phyloP scores from a whole-genome alignment of 1,139 yeast species.

The Saccharomyces hybrid region DNA sequence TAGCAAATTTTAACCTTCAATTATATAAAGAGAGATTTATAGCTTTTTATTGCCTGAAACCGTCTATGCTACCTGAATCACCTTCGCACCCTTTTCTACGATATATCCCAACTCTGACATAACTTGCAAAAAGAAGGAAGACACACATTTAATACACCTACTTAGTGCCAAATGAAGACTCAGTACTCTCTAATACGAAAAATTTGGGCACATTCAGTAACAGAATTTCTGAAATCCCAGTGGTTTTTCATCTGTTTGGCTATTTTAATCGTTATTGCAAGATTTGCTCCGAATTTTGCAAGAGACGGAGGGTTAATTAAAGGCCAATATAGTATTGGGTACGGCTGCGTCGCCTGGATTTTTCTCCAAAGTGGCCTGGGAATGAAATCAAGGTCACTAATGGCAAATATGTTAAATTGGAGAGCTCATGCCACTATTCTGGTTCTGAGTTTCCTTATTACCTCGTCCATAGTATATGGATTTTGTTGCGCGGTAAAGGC shows the following conservation, averaged over 20 bases:
- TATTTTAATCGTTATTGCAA: conserved; percentile 63
- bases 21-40: background rate
- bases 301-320: conserved; percentile 70
- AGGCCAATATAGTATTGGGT: conserved; percentile 69
- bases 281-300: conserved; percentile 74
- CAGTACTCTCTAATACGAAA: background rate
- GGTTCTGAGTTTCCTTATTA: conserved; percentile 60
- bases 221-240: conserved; percentile 27
- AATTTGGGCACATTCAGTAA: conserved; percentile 21
- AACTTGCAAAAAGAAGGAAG: background rate
- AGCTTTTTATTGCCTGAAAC: background rate
- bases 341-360: conserved; percentile 81
- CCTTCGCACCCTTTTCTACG: background rate
- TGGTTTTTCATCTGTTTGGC: conserved; percentile 78
- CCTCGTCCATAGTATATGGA: conserved; percentile 70
- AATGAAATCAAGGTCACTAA: conserved; percentile 55
- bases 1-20: background rate
- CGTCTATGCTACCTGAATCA: background rate
- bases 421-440: conserved; percentile 72
- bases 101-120: background rate
- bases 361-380: conserved; percentile 75
- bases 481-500: conserved; percentile 58
- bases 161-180: conserved; percentile 1
- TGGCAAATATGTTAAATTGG: conserved; percentile 62
- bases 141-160: background rate